Conservation (phyloP, 2,329 filamentous ascomycete species). For the Apiospora arundinis region DNA sequence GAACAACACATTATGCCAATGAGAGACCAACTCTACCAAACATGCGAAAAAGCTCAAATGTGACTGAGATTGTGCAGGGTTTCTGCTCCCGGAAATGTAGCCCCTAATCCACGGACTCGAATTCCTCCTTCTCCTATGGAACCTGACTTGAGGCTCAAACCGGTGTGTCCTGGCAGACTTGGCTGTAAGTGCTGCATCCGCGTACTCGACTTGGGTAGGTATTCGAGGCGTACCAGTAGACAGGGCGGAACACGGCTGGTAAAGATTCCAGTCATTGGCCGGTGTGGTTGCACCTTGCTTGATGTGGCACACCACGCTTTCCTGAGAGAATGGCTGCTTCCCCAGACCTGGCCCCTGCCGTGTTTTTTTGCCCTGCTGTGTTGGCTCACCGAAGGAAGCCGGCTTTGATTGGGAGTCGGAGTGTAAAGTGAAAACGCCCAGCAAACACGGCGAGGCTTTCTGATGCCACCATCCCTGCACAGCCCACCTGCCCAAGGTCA, state of each 20-base stretch:
- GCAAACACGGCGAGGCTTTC: neutral
- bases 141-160: neutral
- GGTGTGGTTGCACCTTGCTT: neutral
- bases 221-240: neutral
- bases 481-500: neutral
- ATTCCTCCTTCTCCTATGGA: neutral
- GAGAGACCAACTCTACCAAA: neutral
- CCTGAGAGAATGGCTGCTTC: neutral
- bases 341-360: neutral
- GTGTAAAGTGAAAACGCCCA: neutral
- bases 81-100: neutral
- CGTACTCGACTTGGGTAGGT: neutral
- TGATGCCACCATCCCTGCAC: neutral
- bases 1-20: conserved; percentile 9
- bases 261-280: neutral
- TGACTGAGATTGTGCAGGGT: neutral
- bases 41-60: neutral
- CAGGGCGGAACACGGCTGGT: neutral
- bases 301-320: conserved; percentile 4
- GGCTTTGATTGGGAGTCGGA: neutral
- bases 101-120: neutral
- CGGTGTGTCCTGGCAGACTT: neutral
- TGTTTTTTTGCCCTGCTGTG: neutral
- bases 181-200: neutral
- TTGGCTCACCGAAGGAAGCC: neutral